These are phyloP conservation scores for rapeseed (Brassica napus) DNA, from an alignment of 345 rosid species.

Conservation along the genomic window Da-Ae NC_063439.1:1393001-1393500, in stretches of 20 bases:
- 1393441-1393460: neutral
- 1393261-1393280: constrained; percentile 2
- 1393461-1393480: neutral
- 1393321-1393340: neutral
- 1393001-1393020: constrained; percentile 27
- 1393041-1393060: constrained; percentile 21
- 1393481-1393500: neutral
- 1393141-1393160: neutral
- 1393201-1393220: neutral
- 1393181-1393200: neutral
- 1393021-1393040: constrained; percentile 16
- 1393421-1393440: neutral
- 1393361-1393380: neutral
- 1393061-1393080: constrained; percentile 24
- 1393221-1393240: neutral
- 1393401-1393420: neutral
- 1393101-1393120: constrained; percentile 20
- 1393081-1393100: constrained; percentile 35
- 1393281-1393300: neutral
- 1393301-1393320: neutral
- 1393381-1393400: neutral
- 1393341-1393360: neutral
- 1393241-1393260: neutral
- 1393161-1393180: neutral
- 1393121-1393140: constrained; percentile 31